Conservation (phyloP, 345 rosid species). For the Salix udensis region DNA sequence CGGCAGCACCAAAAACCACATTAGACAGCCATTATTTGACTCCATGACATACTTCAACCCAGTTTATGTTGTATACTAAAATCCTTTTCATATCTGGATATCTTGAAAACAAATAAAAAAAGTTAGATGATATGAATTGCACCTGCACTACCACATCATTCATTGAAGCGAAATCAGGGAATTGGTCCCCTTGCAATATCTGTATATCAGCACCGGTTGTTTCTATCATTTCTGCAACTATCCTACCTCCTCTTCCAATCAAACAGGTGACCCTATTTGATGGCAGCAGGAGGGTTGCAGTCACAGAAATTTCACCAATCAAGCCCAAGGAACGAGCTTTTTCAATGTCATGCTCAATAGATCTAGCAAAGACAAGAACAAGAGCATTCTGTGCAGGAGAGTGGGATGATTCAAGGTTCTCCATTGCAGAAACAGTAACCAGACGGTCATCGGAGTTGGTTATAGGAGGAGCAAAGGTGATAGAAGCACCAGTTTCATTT, state of each 20-base stretch:
- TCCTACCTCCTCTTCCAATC: conserved; percentile 20
- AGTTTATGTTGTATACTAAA: neutral
- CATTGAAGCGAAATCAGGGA: conserved; percentile 25
- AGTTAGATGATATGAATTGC: neutral
- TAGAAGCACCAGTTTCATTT: conserved; percentile 61
- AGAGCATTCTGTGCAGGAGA: conserved; percentile 65
- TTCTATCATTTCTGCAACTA: conserved; percentile 29
- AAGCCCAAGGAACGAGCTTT: conserved; percentile 28
- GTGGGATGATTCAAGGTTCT: conserved; percentile 46
- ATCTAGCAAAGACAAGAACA: conserved; percentile 52
- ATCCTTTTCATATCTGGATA: neutral
- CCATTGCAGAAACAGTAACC: conserved; percentile 10
- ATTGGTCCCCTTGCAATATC: conserved; percentile 32
- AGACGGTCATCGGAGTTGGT: conserved; percentile 2
- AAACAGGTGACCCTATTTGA: conserved; percentile 27
- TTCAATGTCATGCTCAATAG: conserved; percentile 46
- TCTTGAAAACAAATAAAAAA: neutral
- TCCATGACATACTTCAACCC: too few species aligned
- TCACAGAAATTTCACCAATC: conserved; percentile 32
- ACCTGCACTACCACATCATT: conserved; percentile 57
- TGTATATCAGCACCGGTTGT: conserved; percentile 41
- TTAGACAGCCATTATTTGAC: too few species aligned
- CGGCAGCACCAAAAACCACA: too few species aligned
- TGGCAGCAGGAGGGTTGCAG: conserved; percentile 50
- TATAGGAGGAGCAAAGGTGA: conserved; percentile 30